Percentiles rank a stretch among this genome's conserved stretches.
Evolutionary conservation across 345 rosid genomes (phyloP).

Genomic region (Nephelium lappaceum): DNA sequence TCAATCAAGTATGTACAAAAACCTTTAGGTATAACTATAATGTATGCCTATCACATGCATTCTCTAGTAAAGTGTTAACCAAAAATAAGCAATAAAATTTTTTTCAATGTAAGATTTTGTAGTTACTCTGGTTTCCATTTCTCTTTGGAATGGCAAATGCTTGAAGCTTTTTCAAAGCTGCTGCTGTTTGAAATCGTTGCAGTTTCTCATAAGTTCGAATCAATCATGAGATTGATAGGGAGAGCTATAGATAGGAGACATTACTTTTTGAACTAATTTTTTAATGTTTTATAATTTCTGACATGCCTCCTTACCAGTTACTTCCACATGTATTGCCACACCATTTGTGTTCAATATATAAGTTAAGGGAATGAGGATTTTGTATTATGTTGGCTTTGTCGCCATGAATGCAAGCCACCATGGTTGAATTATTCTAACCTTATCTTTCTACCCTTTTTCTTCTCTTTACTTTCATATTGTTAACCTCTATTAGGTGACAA

Average conservation of each 20-base stretch:
- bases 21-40: conserved; percentile 7
- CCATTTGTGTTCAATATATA: neutral
- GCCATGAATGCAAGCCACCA: neutral
- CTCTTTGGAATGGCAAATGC: neutral
- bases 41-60: neutral
- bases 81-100: too few relatives aligned
- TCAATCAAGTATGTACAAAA: conserved; percentile 50
- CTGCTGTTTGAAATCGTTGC: neutral
- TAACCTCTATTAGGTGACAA: neutral
- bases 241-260: neutral
- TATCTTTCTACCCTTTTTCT: neutral
- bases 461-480: neutral
- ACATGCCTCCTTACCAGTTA: neutral
- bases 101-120: neutral
- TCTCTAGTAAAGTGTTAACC: neutral
- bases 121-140: too few relatives aligned
- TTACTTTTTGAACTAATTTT: neutral
- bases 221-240: too few relatives aligned
- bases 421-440: neutral
- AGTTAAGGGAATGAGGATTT: neutral
- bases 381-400: neutral
- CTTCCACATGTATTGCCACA: neutral
- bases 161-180: neutral
- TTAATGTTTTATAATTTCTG: neutral
- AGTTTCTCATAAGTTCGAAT: too few relatives aligned